Evolutionary conservation across 148 eudicot species (phyloP).

Genomic region (Chenopodium album): DNA sequence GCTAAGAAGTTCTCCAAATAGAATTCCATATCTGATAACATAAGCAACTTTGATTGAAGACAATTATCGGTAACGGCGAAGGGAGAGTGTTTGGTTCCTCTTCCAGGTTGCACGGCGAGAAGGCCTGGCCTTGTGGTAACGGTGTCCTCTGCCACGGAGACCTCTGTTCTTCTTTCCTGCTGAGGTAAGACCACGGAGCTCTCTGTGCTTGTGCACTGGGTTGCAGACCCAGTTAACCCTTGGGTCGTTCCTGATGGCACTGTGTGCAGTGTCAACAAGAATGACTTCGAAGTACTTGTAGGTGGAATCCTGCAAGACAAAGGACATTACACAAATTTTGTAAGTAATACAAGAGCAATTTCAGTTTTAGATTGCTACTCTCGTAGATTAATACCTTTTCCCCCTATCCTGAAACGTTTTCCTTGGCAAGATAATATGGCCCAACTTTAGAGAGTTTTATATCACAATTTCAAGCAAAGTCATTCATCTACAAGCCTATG

Average conservation of each 20-base stretch:
- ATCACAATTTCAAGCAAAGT: too few relatives aligned
- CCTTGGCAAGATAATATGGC: neutral
- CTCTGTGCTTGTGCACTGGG: conserved; percentile 53
- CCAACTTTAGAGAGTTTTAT: too few relatives aligned
- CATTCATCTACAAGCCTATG: too few relatives aligned
- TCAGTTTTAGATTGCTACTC: neutral
- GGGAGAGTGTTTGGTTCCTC: conserved; percentile 51
- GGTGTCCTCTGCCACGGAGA: conserved; percentile 48
- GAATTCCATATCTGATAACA: neutral
- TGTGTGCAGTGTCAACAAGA: conserved; percentile 48
- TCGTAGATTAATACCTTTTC: too few relatives aligned
- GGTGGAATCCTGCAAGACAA: conserved; percentile 41
- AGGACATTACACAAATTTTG: neutral
- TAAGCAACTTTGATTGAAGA: neutral
- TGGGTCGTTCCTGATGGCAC: conserved; percentile 41
- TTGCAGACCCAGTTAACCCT: conserved; percentile 52
- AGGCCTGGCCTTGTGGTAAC: conserved; percentile 49
- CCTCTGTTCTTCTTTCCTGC: conserved; percentile 64
- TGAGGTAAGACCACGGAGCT: conserved; percentile 55
- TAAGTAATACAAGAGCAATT: neutral
- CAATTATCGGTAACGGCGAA: conserved; percentile 47
- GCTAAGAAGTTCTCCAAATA: neutral
- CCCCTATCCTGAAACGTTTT: neutral
- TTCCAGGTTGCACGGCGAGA: conserved; percentile 61
- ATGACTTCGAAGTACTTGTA: conserved; percentile 52